Percentiles rank a stretch among this genome's conserved stretches.
These are phyloP conservation scores for Sonneratia alba DNA, from an alignment of 345 rosid genomes.

Conservation along the genomic window DNA sequence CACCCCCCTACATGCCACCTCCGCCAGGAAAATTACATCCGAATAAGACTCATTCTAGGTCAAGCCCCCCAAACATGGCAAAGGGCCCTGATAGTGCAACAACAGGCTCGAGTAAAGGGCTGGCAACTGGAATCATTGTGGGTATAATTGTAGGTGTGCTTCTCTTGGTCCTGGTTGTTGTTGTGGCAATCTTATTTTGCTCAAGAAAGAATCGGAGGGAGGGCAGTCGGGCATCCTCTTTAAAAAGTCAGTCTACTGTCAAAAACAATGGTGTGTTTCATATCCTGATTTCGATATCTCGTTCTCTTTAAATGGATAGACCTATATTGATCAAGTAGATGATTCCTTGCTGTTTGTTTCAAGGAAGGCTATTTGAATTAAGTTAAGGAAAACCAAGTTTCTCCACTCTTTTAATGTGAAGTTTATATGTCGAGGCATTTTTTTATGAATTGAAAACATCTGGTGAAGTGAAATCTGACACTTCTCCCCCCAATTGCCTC, in stretches of 20 bases:
- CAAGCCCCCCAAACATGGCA: constrained; percentile 23
- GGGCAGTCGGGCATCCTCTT: constrained; percentile 7
- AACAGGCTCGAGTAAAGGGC: constrained; percentile 40
- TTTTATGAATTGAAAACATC: too few species aligned
- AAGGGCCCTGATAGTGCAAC: constrained; percentile 28
- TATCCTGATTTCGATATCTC: background rate
- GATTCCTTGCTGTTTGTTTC: too few species aligned
- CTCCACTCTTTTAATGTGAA: too few species aligned
- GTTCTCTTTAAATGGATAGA: background rate
- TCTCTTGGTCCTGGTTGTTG: constrained; percentile 34
- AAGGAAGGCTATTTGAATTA: too few species aligned
- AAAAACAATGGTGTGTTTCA: constrained; percentile 9
- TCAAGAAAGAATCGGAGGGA: constrained; percentile 14
- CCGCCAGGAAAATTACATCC: constrained; percentile 42
- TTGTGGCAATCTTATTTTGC: constrained; percentile 45
- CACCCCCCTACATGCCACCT: constrained; percentile 50
- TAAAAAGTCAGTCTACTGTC: constrained; percentile 9
- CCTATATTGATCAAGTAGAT: background rate
- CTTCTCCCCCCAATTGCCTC: too few species aligned
- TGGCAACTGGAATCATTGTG: constrained; percentile 49
- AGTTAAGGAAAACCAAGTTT: too few species aligned
- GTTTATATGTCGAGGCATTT: too few species aligned
- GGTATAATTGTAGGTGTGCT: constrained; percentile 62
- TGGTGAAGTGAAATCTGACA: too few species aligned
- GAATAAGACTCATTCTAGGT: constrained; percentile 35